Conservation (phyloP, 140 eudicot genomes). For the Anethum foeniculum region DNA sequence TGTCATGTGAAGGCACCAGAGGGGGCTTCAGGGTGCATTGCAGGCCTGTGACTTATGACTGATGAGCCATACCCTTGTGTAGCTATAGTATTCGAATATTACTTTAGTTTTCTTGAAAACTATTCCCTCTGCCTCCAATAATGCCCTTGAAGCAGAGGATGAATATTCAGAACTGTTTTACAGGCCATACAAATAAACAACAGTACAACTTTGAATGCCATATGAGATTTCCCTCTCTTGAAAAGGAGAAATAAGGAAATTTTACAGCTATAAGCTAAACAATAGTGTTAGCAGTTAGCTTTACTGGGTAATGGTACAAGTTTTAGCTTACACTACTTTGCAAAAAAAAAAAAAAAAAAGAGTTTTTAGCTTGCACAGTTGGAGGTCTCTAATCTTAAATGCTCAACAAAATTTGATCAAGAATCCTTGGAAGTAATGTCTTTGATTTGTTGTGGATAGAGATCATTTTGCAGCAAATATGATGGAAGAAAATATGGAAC, state of each 20-base stretch:
- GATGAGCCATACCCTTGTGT: background rate
- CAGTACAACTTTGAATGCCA: background rate
- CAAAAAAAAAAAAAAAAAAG: no score
- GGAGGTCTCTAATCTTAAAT: background rate
- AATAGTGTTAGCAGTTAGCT: background rate
- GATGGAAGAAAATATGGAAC: constrained; percentile 64
- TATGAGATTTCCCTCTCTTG: background rate
- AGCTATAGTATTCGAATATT: background rate
- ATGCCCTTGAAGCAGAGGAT: background rate
- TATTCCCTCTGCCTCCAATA: constrained; percentile 4
- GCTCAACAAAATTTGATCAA: constrained; percentile 13
- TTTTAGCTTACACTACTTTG: background rate
- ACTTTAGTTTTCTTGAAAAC: background rate
- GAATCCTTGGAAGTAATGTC: constrained; percentile 39
- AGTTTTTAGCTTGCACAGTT: no score
- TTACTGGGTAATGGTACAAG: background rate
- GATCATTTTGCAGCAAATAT: constrained; percentile 28
- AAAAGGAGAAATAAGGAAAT: background rate
- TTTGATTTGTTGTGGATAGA: constrained; percentile 7
- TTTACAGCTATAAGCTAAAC: background rate
- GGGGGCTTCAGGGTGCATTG: constrained; percentile 6
- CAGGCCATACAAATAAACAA: background rate
- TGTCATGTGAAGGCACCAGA: constrained; percentile 5
- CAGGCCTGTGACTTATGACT: constrained; percentile 7
- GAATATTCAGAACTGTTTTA: background rate